Evolutionary conservation across 768 basidiomycete species (phyloP).

Genomic region (Hebeloma cylindrosporum): DNA sequence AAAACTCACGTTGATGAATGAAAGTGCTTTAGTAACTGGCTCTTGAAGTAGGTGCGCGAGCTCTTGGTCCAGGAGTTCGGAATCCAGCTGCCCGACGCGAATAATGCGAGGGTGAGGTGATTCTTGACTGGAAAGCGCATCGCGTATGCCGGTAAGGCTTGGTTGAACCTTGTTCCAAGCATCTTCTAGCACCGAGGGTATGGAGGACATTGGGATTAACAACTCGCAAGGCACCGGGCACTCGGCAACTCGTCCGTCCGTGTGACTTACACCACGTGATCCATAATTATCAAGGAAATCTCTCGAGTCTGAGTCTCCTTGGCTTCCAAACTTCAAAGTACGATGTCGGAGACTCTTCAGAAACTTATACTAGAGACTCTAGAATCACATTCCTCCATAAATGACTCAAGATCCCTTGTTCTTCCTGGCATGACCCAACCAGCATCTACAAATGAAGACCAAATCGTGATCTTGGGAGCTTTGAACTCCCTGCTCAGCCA

Average conservation of each 20-base stretch:
- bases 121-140: slow-evolving; percentile 32
- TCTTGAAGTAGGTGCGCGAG: slow-evolving; percentile 79
- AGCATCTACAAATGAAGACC: slow-evolving; percentile 70
- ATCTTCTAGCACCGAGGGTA: slow-evolving; percentile 47
- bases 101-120: slow-evolving; percentile 47
- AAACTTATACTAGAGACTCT: slow-evolving; percentile 77
- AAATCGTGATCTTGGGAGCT: slow-evolving; percentile 84
- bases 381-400: slow-evolving; percentile 50
- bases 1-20: slow-evolving; percentile 63
- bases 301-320: slow-evolving; percentile 10
- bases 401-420: slow-evolving; percentile 67
- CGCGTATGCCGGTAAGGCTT: slow-evolving; percentile 47
- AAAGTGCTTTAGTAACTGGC: slow-evolving; percentile 74
- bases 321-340: slow-evolving; percentile 2
- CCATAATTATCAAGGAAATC: slow-evolving; percentile 12
- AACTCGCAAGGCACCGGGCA: too few relatives aligned
- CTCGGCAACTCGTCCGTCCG: background rate
- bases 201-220: slow-evolving; percentile 10
- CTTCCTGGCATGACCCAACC: slow-evolving; percentile 61
- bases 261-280: slow-evolving; percentile 9
- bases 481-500: slow-evolving; percentile 87
- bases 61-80: slow-evolving; percentile 87
- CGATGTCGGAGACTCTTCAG: slow-evolving; percentile 79
- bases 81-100: slow-evolving; percentile 90
- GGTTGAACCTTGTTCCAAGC: slow-evolving; percentile 66